phyloP scores from a whole-genome alignment of 2,329 filamentous ascomycete species.

The Salinomyces thailandicus region DNA sequence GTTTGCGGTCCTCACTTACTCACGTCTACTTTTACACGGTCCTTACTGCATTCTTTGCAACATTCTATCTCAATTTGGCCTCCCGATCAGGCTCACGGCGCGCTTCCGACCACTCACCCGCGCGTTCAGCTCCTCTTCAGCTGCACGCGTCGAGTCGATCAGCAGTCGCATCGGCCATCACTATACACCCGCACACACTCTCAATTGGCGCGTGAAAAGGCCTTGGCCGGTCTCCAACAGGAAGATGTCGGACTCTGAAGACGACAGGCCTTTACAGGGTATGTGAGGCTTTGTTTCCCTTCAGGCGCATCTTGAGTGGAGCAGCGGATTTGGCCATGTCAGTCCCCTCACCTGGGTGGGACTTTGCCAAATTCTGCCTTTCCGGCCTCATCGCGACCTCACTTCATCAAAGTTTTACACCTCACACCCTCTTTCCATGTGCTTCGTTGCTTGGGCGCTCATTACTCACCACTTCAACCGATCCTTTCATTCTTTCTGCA shows the following conservation, averaged over 20 bases:
- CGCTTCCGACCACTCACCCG: constrained; percentile 3
- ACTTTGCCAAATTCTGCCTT: constrained; percentile 20
- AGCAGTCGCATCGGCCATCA: neutral
- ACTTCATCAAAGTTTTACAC: too few relatives aligned
- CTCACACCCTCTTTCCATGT: too few relatives aligned
- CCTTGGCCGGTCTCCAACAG: constrained; percentile 11
- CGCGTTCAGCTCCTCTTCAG: constrained; percentile 5
- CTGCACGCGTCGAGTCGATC: constrained; percentile 16
- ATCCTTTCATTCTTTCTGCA: too few relatives aligned
- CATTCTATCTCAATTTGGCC: constrained; percentile 3
- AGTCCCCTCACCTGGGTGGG: constrained; percentile 14
- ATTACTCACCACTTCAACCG: neutral
- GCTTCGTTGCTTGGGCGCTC: too few relatives aligned
- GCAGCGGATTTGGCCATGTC: constrained; percentile 14
- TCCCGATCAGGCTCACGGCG: constrained; percentile 1
- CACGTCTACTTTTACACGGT: constrained; percentile 4
- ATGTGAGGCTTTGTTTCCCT: constrained; percentile 10
- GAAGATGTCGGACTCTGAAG: constrained; percentile 26
- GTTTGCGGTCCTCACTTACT: neutral
- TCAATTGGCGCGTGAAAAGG: constrained; percentile 3
- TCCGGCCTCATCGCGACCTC: constrained; percentile 1
- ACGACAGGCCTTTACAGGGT: constrained; percentile 25
- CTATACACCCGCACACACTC: neutral
- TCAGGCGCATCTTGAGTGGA: constrained; percentile 6
- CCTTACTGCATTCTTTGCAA: constrained; percentile 8